Conservation (phyloP, 169 alveolate species). For the Plasmodium adleri region DNA sequence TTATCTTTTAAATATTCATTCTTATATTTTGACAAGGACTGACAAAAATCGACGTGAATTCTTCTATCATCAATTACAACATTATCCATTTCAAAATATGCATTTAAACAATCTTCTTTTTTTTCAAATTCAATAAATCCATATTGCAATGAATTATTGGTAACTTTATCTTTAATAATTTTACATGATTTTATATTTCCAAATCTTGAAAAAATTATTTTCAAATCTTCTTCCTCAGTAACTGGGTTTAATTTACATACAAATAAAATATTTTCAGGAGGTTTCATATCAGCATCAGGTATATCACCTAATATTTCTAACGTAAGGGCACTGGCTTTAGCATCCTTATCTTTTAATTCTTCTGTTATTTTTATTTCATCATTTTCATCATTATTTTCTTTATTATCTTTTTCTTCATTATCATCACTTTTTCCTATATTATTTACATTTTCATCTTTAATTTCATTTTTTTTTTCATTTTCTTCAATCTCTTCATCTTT, state of each 20-base stretch:
- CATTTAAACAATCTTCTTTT: conserved; percentile 96
- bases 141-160: conserved; percentile 98
- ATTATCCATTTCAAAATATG: conserved; percentile 97
- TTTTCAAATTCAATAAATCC: conserved; percentile 98
- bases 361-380: conserved; percentile 88
- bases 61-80: conserved; percentile 97
- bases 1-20: conserved; percentile 19
- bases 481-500: conserved; percentile 9
- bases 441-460: background rate
- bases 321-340: conserved; percentile 95
- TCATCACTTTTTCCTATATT: background rate
- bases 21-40: conserved; percentile 84
- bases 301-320: conserved; percentile 98
- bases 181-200: conserved; percentile 96
- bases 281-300: conserved; percentile 98
- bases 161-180: conserved; percentile 97
- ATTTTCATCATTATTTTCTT: conserved; percentile 83
- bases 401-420: conserved; percentile 4
- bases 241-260: conserved; percentile 98
- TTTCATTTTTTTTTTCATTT: background rate
- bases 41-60: conserved; percentile 93
- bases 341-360: conserved; percentile 90
- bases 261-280: conserved; percentile 98
- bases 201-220: conserved; percentile 94
- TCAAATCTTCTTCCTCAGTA: conserved; percentile 97